Conservation (phyloP, 805 yeast species). For the Ogataea ramenticola region DNA sequence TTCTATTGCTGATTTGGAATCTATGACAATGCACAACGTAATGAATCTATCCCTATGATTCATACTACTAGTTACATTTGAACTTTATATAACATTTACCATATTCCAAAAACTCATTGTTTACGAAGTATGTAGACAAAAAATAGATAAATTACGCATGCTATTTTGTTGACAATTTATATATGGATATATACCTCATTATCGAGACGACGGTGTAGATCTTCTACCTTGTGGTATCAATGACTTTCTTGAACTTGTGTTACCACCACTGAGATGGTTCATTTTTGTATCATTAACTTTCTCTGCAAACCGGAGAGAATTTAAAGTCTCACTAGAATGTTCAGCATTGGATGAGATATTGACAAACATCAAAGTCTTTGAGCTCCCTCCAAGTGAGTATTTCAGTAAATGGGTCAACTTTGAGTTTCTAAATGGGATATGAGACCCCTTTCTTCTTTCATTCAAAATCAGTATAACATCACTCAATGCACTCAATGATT, state of each 20-base stretch:
- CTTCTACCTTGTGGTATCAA: no score
- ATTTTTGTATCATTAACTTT: slow-evolving; percentile 55
- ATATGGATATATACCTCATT: no score
- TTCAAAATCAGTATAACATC: slow-evolving; percentile 78
- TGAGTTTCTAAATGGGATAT: slow-evolving; percentile 65
- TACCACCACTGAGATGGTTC: neutral
- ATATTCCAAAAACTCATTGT: no score
- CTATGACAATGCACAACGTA: no score
- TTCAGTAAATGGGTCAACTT: slow-evolving; percentile 77
- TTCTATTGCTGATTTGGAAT: no score
- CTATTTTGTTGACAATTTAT: no score
- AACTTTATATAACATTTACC: no score
- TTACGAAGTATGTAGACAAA: no score
- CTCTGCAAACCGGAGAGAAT: slow-evolving; percentile 83
- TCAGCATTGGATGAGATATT: slow-evolving; percentile 63
- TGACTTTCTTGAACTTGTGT: no score
- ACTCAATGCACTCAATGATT: slow-evolving; percentile 79
- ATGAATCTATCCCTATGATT: neutral
- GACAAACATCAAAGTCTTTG: slow-evolving; percentile 91
- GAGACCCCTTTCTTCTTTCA: slow-evolving; percentile 26
- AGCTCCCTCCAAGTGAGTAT: slow-evolving; percentile 74
- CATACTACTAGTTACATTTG: no score
- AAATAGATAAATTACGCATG: no score
- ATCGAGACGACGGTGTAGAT: no score
- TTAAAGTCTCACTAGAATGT: slow-evolving; percentile 71